Conservation (phyloP, 345 rosid species). For the Eucalyptus rudis region DNA sequence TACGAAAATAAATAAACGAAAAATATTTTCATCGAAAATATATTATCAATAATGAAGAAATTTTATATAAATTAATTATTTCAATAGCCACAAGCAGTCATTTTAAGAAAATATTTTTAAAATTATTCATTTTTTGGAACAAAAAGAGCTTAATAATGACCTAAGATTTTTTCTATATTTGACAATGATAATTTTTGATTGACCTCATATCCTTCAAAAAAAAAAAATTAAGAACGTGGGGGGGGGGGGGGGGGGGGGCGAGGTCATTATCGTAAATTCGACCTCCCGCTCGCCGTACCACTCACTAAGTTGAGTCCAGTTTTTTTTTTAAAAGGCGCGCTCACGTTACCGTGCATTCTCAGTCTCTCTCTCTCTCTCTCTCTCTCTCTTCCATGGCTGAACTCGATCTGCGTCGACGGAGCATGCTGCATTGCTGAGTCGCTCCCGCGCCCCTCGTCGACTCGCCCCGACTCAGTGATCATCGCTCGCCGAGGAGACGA, state of each 20-base stretch:
- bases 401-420: background rate
- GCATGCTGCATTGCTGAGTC: background rate
- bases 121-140: no score
- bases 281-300: background rate
- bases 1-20: no score
- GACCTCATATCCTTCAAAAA: background rate
- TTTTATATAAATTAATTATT: no score
- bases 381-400: background rate
- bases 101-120: no score
- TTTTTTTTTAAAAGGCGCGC: background rate
- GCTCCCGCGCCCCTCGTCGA: no score
- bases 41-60: no score
- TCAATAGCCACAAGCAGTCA: no score
- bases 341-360: background rate
- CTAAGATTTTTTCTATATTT: background rate
- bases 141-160: background rate
- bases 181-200: background rate
- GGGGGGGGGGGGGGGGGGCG: background rate
- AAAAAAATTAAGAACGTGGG: background rate
- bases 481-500: background rate
- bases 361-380: background rate
- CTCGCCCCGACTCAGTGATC: background rate
- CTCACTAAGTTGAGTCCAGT: background rate
- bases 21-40: no score
- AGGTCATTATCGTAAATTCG: background rate